Base-by-base conservation (phyloP, 768 basidiomycete species). In the Kwoniella sp. region DNA sequence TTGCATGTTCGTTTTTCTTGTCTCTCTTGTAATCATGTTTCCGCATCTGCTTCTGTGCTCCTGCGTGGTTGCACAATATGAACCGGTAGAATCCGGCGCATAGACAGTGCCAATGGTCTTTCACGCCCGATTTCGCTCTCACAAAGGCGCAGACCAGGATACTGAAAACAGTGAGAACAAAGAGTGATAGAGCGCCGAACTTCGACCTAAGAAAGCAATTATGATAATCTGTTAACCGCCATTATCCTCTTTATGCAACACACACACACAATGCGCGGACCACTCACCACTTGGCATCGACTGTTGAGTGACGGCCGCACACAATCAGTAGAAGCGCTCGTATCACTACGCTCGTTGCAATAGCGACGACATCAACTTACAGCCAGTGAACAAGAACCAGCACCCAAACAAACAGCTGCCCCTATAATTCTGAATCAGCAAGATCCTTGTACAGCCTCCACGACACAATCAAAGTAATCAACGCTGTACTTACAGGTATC, bases 401-500 rank as follows among this genome's bases (percentile, higher is more conserved):
- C 72, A 76, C 12, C 74, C 74, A 17, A 70, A 44, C 7, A 69
- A 30, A 46, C 72, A 73, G 47, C 74, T 76, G 13, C 71, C 73
- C 2, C 73, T 74, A 21, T 12, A 17, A 53, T 12, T 10, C 17
- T 22, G 12, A 54, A 19, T 51, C 26, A 22, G 40, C 40, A 19
- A 9, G 40, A 24, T n/a, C 26, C 9, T 29, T 24, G 4, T 15
- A 5, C 30, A 37, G 33, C 13, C 22, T 22, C 25, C 48, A 30
- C 26, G 25, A 12, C 2, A 47, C 27, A 36, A 22, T 24, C 48
- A 49, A 9, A 7, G 4, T 5, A 7, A 9, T 5, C 26, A 21
- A 47, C 15, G 29, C 27, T 33, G 21, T 1, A 55, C 74, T 58
- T 48, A 76, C 74, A 71, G 54, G 48, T 76, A 76, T 1, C 74